Percentiles rank a stretch among this genome's conserved stretches.
These are phyloP conservation scores for Aspergillus thermomutatus DNA, from an alignment of 2,329 filamentous ascomycete genomes.

Conservation along the genomic window DNA sequence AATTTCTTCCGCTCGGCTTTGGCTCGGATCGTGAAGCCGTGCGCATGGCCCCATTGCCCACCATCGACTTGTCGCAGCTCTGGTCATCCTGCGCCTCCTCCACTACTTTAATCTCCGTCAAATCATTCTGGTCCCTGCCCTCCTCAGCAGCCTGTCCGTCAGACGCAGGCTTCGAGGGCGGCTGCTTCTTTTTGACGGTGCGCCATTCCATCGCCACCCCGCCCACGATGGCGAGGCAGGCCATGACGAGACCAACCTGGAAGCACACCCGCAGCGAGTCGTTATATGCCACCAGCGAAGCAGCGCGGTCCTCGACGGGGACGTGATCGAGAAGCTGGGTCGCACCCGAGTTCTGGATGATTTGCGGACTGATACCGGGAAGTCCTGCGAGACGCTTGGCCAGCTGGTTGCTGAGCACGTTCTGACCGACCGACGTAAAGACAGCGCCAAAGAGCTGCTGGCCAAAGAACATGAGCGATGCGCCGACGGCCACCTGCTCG, in stretches of 20 bases:
- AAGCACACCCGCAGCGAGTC: background rate
- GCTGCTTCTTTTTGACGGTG: background rate
- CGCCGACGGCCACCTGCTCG: conserved; percentile 32
- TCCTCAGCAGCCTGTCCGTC: no score
- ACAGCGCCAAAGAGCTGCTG: conserved; percentile 37
- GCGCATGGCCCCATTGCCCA: no score
- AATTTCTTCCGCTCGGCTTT: no score
- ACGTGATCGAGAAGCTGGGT: background rate
- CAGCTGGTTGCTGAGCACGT: conserved; percentile 2
- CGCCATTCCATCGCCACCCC: background rate
- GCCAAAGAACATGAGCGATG: conserved; percentile 33
- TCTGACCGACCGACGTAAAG: conserved; percentile 46
- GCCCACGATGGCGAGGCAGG: background rate
- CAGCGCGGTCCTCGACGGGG: background rate
- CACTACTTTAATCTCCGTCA: no score
- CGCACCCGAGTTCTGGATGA: background rate
- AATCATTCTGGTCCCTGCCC: no score
- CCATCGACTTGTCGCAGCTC: no score
- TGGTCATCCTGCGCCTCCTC: background rate
- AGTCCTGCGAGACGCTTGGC: background rate
- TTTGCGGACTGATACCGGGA: background rate
- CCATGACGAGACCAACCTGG: background rate
- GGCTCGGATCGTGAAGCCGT: no score
- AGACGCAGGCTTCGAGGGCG: no score
- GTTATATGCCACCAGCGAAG: background rate